Base-by-base conservation (phyloP, 2,329 filamentous ascomycete species). In the Geosmithia morbida region DNA sequence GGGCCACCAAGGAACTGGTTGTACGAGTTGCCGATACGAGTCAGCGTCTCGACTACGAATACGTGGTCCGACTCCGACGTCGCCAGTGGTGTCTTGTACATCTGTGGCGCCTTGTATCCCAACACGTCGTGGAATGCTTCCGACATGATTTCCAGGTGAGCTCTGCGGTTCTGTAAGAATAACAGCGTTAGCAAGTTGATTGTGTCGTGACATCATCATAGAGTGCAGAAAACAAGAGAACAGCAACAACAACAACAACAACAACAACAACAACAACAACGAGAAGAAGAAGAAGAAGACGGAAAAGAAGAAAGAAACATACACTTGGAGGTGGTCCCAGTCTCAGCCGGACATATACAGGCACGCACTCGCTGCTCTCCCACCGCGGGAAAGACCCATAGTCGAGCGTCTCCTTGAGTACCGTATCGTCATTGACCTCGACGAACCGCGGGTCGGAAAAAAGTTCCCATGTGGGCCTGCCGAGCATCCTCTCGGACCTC, bases 71-170 rank as follows among this genome's bases (percentile, higher is more conserved):
- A 53, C 8, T 61, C 56, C 0, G 64, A 59, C 0, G 62, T 59
- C 1, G 67, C 61, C 2, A 57, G 52, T 0, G 64, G 52, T 26
- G 67, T 70, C 53, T 77, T 78, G 60, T 74, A 73, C 7, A 69
- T 65, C 2, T 71, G 64, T 0, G 72, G 67, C 1, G 71, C 64
- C 46, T 68, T 72, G 55, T 70, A 71, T 20, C 57, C 55, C 5
- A 78, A 56, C 2, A 74, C 51, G 44, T 75, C 70, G 14, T 76
- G 62, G 54, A 74, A 77, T 3, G 66, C 65, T 52, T 79, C 75
- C 0, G 70, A 55, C 1, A 75, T 57, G 13, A 78, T 55, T 0
- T 62, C 59, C 0, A 79, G 56, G 43, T 76, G 75, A 2, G 65
- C 65, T 2, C 76, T 70, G 2, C 59, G 59, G 50, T 69, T 69